Evolutionary conservation across 345 rosid genomes (phyloP), one percentile per base, ranked within the genome.

Genomic region (Dipteronia sinensis): DNA sequence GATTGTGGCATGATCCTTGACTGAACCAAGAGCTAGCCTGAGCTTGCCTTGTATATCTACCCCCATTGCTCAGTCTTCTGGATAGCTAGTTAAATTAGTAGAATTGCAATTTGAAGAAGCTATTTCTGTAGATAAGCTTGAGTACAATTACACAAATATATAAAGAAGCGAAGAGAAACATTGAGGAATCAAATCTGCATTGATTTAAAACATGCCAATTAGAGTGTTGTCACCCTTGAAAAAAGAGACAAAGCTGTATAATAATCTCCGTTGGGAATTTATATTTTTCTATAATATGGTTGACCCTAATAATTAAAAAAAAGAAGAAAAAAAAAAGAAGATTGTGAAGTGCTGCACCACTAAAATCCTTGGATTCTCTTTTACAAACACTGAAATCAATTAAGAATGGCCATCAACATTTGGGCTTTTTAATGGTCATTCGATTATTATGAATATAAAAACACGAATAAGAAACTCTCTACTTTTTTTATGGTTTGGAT

Each of bases 1-100:
- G 4, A 94, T 89, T 15, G 98, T 83, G 51, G 89, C 98, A 31
- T 86, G 93, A 81, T 94, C 98, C 87, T 92, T 94, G 75, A 90
- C 83, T 0, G 82, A 83, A 73, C 97, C 95, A 65, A 92, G 80
- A 76, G 88, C 91, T 49, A 84, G 84, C 65, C 87, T 80, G 51
- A 94, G 79, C 88, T 81, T 90, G 87, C 78, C 74, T 62, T 86
- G 89, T 46, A 89, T 75, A 82, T 83, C 88, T 71, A 88, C 85
- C 66, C 85, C 90, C 94, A 91, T 88, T 16, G 62, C 70, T 75
- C 2, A 27, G 20, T 67, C 75, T 74, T 71, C 64, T 69, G 8
- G 23, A 7, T 55, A 55, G 61, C 61, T 16, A 55, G 61, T 55
- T 55, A 55, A 34, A 15, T 19, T 56, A n/a, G 49, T 25, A 31